Evolutionary conservation across 2,329 filamentous ascomycete genomes (phyloP).

Genomic region (Ophiostoma quercus): DNA sequence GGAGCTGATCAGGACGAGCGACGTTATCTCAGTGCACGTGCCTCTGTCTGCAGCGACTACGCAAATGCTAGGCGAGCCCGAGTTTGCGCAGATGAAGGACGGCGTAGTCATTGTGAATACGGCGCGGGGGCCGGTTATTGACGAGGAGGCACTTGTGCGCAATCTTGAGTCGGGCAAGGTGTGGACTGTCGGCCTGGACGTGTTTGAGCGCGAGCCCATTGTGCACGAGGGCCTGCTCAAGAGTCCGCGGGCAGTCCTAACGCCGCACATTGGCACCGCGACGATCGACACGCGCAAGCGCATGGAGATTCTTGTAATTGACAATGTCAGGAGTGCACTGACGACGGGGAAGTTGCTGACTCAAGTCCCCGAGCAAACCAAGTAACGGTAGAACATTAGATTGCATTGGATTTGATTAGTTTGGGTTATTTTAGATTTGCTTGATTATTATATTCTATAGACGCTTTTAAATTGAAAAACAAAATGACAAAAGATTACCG

Average conservation of each 20-base stretch:
- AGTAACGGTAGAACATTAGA: neutral
- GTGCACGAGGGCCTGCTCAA: constrained; percentile 56
- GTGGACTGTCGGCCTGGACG: constrained; percentile 51
- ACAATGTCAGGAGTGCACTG: constrained; percentile 18
- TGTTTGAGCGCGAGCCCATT: constrained; percentile 54
- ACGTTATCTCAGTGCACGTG: constrained; percentile 49
- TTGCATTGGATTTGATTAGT: neutral
- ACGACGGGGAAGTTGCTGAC: constrained; percentile 16
- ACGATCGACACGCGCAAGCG: constrained; percentile 45
- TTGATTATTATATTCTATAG: neutral
- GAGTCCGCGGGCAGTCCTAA: constrained; percentile 56
- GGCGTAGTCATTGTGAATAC: constrained; percentile 55
- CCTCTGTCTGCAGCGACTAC: constrained; percentile 37
- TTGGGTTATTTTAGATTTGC: neutral
- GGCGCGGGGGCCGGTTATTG: constrained; percentile 51
- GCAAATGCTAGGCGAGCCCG: constrained; percentile 47
- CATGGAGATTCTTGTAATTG: constrained; percentile 20
- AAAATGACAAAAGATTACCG: constrained; percentile 43
- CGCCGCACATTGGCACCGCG: constrained; percentile 65
- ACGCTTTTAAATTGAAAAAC: neutral
- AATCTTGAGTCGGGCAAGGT: constrained; percentile 51
- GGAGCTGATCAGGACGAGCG: constrained; percentile 42
- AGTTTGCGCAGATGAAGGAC: constrained; percentile 51
- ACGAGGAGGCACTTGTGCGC: constrained; percentile 50
- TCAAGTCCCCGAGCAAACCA: neutral